Evolutionary conservation across 768 basidiomycete genomes (phyloP).

Genomic region (Russula sp.): DNA sequence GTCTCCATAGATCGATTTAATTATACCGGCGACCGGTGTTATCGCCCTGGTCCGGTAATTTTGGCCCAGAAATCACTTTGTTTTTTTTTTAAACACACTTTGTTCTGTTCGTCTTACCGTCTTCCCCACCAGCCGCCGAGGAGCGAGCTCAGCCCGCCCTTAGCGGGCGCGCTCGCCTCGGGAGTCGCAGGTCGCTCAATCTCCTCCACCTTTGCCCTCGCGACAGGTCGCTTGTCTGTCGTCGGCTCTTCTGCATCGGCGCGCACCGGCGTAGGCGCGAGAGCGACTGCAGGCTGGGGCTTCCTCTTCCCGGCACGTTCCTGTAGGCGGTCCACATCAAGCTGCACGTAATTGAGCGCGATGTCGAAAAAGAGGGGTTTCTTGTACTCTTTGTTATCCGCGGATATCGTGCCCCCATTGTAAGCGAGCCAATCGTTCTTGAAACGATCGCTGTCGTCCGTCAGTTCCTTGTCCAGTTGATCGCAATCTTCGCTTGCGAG

Average conservation of each 20-base stretch:
- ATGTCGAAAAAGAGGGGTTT: conserved; percentile 93
- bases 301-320: conserved; percentile 66
- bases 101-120: conserved; percentile 14
- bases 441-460: conserved; percentile 40
- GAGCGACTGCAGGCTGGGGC: conserved; percentile 24
- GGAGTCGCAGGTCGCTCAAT: conserved; percentile 42
- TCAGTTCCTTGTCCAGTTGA: conserved; percentile 45
- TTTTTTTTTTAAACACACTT: background rate
- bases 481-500: conserved; percentile 39
- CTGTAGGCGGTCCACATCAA: conserved; percentile 74
- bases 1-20: no score
- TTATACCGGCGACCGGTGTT: background rate
- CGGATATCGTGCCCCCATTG: conserved; percentile 54
- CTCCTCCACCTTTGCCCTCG: conserved; percentile 53
- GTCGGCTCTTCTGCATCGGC: conserved; percentile 24
- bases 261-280: conserved; percentile 22
- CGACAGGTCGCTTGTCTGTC: conserved; percentile 41
- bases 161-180: conserved; percentile 36
- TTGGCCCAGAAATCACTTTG: background rate
- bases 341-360: conserved; percentile 84
- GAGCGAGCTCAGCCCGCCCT: conserved; percentile 55
- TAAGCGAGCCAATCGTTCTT: conserved; percentile 75
- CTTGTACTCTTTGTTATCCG: conserved; percentile 45
- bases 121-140: conserved; percentile 85
- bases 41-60: background rate